Percentiles rank a stretch among this genome's conserved stretches.
These are phyloP conservation scores for Litsea cubeba DNA, from an alignment of 164 flowering plant species.

Conservation along the genomic window DNA sequence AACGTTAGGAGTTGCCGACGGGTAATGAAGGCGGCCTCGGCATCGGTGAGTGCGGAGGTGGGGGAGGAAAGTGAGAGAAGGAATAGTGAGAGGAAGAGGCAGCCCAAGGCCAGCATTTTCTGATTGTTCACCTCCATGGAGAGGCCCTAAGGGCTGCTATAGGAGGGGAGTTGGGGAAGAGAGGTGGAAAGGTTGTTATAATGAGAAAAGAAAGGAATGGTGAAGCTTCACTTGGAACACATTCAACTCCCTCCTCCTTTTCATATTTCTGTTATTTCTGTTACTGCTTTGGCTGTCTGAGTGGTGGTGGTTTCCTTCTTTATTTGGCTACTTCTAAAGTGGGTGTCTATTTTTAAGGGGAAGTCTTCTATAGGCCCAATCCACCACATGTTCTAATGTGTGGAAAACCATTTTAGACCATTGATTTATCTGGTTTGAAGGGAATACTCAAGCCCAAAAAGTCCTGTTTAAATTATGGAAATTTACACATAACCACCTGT, in stretches of 20 bases:
- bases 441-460: too few species aligned
- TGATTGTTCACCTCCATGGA: not conserved
- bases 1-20: constrained; percentile 40
- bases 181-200: not conserved
- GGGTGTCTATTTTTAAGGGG: too few species aligned
- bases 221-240: not conserved
- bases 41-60: constrained; percentile 34
- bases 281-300: not conserved
- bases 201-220: not conserved
- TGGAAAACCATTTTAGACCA: too few species aligned
- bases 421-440: too few species aligned
- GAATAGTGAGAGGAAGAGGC: constrained; percentile 11
- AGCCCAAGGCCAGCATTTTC: constrained; percentile 9
- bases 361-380: too few species aligned
- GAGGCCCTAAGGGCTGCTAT: not conserved
- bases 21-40: constrained; percentile 38
- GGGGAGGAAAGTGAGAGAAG: constrained; percentile 13
- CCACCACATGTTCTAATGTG: too few species aligned
- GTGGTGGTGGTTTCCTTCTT: not conserved
- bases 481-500: too few species aligned
- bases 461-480: too few species aligned
- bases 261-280: constrained; percentile 6
- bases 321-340: too few species aligned
- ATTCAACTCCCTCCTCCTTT: not conserved
- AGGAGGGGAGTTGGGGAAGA: not conserved